Percentiles rank a stretch among this genome's conserved stretches.
These are phyloP conservation scores for Antarctomyces pellizariae DNA, from an alignment of 495 filamentous ascomycete genomes.

Conservation along the genomic window DNA sequence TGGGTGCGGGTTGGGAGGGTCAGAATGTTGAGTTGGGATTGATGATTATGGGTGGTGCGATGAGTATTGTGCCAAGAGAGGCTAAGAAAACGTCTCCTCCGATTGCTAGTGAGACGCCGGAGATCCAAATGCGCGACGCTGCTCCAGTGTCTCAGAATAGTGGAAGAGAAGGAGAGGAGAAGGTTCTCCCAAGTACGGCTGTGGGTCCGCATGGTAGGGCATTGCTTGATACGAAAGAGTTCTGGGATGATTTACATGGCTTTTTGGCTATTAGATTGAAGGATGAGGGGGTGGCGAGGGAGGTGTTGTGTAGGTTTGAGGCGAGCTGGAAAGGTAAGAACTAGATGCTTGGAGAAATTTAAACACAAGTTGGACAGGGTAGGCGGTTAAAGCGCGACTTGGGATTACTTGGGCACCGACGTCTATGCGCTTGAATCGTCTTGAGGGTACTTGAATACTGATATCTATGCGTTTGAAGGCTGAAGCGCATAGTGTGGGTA, in stretches of 20 bases:
- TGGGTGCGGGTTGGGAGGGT: slow-evolving; percentile 18
- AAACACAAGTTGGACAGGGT: no score
- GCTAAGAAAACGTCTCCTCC: slow-evolving; percentile 12
- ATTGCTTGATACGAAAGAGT: slow-evolving; percentile 43
- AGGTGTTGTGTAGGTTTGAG: slow-evolving; percentile 41
- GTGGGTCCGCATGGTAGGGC: slow-evolving; percentile 30
- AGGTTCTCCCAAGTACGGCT: slow-evolving; percentile 19
- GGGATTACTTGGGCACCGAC: no score
- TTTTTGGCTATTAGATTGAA: slow-evolving; percentile 58
- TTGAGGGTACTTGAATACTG: no score
- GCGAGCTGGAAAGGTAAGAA: slow-evolving; percentile 31
- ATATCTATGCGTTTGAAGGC: no score
- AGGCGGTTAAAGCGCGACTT: no score
- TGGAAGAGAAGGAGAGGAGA: slow-evolving; percentile 6
- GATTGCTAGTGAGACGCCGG: slow-evolving; percentile 14
- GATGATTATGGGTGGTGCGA: slow-evolving; percentile 63
- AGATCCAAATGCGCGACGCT: no score
- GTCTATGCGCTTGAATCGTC: no score
- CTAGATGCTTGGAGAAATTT: slow-evolving; percentile 1
- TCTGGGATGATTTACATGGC: slow-evolving; percentile 71
- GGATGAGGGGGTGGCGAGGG: slow-evolving; percentile 42
- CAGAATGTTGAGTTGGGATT: slow-evolving; percentile 48
- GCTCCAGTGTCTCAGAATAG: slow-evolving; percentile 9
- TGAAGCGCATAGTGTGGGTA: no score
- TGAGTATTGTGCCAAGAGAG: slow-evolving; percentile 10